These are phyloP conservation scores for Aspergillus quadricinctus DNA, from an alignment of 2,329 filamentous ascomycete genomes.

Conservation along the genomic window DNA sequence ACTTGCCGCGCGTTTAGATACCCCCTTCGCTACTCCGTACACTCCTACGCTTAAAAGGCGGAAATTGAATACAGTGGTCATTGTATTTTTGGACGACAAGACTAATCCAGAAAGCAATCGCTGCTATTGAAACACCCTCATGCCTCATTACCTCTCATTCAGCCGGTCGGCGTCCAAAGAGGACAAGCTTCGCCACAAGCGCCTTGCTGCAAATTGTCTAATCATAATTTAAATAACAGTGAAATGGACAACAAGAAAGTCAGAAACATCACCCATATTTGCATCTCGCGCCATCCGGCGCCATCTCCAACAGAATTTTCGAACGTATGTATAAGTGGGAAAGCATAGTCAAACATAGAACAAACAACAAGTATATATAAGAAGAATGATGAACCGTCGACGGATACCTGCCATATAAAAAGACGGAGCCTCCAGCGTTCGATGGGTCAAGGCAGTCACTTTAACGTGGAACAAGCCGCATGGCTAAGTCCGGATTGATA, in stretches of 20 bases:
- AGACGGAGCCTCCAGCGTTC: not conserved
- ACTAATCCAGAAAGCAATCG: not conserved
- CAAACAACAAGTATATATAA: slow-evolving; percentile 8
- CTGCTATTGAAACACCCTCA: not conserved
- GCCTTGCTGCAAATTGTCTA: slow-evolving; percentile 14
- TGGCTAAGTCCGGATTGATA: not conserved
- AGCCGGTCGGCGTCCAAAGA: not conserved
- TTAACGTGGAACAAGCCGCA: not conserved
- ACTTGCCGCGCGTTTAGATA: not conserved
- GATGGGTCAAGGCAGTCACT: not conserved
- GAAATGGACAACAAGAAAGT: slow-evolving; percentile 1
- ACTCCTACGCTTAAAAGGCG: not conserved
- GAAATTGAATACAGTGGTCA: not conserved
- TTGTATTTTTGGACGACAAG: not conserved
- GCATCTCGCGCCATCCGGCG: slow-evolving; percentile 5
- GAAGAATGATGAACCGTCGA: not conserved
- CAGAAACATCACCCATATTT: not conserved
- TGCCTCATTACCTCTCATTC: not conserved
- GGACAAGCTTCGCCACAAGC: slow-evolving; percentile 29
- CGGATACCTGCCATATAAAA: not conserved
- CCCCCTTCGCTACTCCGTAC: not conserved
- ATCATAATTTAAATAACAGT: slow-evolving; percentile 2
- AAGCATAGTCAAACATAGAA: not conserved
- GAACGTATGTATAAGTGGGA: slow-evolving; percentile 6
- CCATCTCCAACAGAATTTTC: slow-evolving; percentile 7